Conservation (phyloP, 192 early-diverging fungal genomes). For the Paraglomus brasilianum region DNA sequence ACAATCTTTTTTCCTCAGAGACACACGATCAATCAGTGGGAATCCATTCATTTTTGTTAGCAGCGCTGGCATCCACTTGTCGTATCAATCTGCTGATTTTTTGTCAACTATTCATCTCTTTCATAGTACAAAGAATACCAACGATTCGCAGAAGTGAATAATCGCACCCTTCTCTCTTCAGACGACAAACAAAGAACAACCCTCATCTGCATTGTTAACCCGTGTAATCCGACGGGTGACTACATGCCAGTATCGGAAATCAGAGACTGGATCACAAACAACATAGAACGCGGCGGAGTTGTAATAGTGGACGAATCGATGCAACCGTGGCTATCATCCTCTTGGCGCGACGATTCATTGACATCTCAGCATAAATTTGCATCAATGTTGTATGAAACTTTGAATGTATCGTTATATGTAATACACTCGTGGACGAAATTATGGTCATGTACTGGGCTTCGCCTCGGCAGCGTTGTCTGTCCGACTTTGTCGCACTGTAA, state of each 20-base stretch:
- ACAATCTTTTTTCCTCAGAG: neutral
- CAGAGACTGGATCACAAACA: conserved; percentile 74
- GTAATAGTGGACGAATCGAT: conserved; percentile 88
- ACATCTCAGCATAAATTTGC: conserved; percentile 70
- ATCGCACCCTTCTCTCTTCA: conserved; percentile 61
- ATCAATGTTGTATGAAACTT: conserved; percentile 54
- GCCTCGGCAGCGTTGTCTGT: conserved; percentile 84
- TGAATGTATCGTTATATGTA: conserved; percentile 75
- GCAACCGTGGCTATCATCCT: conserved; percentile 87
- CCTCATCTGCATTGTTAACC: conserved; percentile 84
- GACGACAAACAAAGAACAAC: conserved; percentile 58
- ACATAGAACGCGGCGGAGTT: conserved; percentile 73
- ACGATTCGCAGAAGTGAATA: conserved; percentile 76
- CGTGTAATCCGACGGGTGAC: conserved; percentile 91
- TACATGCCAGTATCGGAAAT: conserved; percentile 73
- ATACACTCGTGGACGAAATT: conserved; percentile 96
- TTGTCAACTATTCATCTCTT: neutral
- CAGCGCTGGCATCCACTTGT: neutral
- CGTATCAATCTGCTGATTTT: neutral
- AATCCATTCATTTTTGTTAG: neutral
- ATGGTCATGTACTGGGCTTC: conserved; percentile 90
- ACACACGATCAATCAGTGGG: neutral
- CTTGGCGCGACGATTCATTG: conserved; percentile 82
- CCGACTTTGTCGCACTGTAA: conserved; percentile 74
- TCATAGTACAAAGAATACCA: conserved; percentile 87